Evolutionary conservation across 768 basidiomycete genomes (phyloP).

Genomic region (Serpula lacrymans): DNA sequence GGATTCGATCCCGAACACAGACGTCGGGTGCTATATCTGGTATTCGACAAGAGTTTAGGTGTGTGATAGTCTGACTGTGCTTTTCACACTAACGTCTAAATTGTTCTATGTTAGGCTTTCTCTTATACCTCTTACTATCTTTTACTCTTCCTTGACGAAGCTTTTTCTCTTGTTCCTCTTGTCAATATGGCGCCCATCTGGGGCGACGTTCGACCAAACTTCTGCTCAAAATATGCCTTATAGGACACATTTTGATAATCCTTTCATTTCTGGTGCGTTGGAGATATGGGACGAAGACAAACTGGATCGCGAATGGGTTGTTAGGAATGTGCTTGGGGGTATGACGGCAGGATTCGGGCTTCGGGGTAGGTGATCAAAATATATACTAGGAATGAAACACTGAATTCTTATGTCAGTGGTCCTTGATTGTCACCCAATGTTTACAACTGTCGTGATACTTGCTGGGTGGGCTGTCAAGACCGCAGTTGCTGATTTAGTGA

Average conservation of each 20-base stretch:
- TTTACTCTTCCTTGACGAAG: slow-evolving; percentile 84
- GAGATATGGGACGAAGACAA: slow-evolving; percentile 67
- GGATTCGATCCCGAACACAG: slow-evolving; percentile 21
- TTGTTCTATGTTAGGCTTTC: slow-evolving; percentile 46
- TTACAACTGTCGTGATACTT: slow-evolving; percentile 74
- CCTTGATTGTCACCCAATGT: slow-evolving; percentile 68
- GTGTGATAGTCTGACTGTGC: slow-evolving; percentile 6
- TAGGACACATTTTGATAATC: slow-evolving; percentile 26
- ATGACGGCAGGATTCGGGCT: slow-evolving; percentile 87
- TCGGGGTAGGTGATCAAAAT: slow-evolving; percentile 49
- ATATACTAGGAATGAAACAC: not conserved
- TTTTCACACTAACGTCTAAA: not conserved
- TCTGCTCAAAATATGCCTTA: slow-evolving; percentile 15
- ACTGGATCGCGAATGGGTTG: slow-evolving; percentile 79
- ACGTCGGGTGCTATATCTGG: slow-evolving; percentile 34
- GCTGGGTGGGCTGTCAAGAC: slow-evolving; percentile 74
- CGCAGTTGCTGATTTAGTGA: slow-evolving; percentile 53
- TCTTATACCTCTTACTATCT: slow-evolving; percentile 70
- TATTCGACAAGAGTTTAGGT: slow-evolving; percentile 65
- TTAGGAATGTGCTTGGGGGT: slow-evolving; percentile 79
- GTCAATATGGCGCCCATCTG: slow-evolving; percentile 70
- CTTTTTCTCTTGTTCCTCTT: slow-evolving; percentile 79
- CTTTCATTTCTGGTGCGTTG: slow-evolving; percentile 39
- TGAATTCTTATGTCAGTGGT: slow-evolving; percentile 49
- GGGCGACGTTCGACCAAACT: slow-evolving; percentile 14